Evolutionary conservation across 2,329 filamentous ascomycete genomes (phyloP).

Genomic region (Pleoardoris graminearum): DNA sequence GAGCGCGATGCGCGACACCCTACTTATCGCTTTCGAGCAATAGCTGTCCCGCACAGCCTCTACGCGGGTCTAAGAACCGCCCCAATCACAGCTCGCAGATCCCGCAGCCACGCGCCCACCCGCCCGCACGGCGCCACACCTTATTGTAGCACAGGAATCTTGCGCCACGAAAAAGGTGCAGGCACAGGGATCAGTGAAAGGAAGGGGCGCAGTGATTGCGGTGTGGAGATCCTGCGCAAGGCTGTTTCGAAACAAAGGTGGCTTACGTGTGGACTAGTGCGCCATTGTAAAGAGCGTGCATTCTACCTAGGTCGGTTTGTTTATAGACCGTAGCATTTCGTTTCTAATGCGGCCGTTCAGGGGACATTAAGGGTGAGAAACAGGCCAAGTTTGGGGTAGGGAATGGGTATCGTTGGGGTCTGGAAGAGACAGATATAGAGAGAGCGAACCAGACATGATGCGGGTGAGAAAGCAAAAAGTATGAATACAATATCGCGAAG

Average conservation of each 20-base stretch:
- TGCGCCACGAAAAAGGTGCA: not conserved
- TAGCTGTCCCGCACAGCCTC: no score
- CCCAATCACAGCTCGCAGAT: not conserved
- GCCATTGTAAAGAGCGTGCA: not conserved
- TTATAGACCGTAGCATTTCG: no score
- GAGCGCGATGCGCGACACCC: no score
- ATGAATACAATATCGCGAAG: not conserved
- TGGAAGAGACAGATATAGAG: not conserved
- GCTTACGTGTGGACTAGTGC: not conserved
- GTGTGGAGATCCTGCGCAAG: not conserved
- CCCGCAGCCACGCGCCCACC: conserved; percentile 1
- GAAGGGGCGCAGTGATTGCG: not conserved
- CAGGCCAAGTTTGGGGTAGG: not conserved
- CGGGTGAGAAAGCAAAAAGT: not conserved
- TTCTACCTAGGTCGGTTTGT: no score
- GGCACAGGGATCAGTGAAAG: not conserved
- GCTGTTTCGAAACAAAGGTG: not conserved
- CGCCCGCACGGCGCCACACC: conserved; percentile 2
- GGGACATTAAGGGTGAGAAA: not conserved
- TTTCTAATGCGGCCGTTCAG: not conserved
- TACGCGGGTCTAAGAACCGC: not conserved
- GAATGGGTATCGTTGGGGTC: not conserved
- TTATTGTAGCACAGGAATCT: conserved; percentile 6
- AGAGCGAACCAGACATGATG: not conserved
- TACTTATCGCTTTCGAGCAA: no score